These are phyloP conservation scores for Auricularia auricula-judae DNA, from an alignment of 768 basidiomycete genomes.

Conservation along the genomic window DNA sequence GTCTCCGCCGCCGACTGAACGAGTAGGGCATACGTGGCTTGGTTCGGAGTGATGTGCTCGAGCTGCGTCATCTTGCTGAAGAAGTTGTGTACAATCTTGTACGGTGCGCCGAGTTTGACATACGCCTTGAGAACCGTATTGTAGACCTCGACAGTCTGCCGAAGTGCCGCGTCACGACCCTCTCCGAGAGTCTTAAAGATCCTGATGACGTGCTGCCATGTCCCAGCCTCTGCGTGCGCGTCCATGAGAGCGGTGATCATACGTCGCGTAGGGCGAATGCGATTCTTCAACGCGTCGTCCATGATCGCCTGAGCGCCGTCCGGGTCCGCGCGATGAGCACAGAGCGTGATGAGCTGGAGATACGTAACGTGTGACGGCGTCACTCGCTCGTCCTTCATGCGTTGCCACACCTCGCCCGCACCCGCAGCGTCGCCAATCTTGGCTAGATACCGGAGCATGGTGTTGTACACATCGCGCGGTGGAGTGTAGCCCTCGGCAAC, in stretches of 20 bases:
- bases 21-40: conserved; percentile 56
- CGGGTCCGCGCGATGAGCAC: conserved; percentile 51
- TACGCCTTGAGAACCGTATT: conserved; percentile 80
- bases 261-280: conserved; percentile 46
- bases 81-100: conserved; percentile 44
- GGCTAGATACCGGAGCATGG: conserved; percentile 49
- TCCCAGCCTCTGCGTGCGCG: conserved; percentile 69
- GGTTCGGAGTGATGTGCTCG: conserved; percentile 40
- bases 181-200: conserved; percentile 52
- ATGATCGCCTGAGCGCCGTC: conserved; percentile 57
- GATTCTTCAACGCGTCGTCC: conserved; percentile 49
- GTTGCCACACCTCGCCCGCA: conserved; percentile 37
- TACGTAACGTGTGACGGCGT: conserved; percentile 43
- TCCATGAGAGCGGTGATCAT: conserved; percentile 71
- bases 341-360: conserved; percentile 54
- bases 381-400: conserved; percentile 47
- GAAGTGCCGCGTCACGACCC: conserved; percentile 23
- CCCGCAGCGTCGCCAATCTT: conserved; percentile 41
- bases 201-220: conserved; percentile 65
- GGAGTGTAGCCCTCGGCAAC: conserved; percentile 37
- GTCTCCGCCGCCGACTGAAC: conserved; percentile 76
- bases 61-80: conserved; percentile 40
- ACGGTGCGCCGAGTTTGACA: conserved; percentile 70
- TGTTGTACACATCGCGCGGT: conserved; percentile 45
- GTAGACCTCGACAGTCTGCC: conserved; percentile 49